These are phyloP conservation scores for Tetrahymena borealis DNA, from an alignment of 73 alveolate species.

Conservation along the genomic window DNA sequence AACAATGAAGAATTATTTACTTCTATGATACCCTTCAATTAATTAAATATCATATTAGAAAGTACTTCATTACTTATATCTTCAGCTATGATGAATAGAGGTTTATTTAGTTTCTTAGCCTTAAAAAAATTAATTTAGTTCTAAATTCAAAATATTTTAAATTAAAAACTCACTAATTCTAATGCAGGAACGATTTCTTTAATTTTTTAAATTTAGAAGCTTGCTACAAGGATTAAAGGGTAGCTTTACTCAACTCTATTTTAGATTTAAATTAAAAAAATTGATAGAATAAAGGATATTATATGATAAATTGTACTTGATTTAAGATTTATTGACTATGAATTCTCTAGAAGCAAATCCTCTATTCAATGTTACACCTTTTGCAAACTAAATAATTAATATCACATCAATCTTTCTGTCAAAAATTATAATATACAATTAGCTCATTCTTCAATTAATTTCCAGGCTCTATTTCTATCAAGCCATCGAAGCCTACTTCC, in stretches of 20 bases:
- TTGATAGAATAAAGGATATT: too few species aligned
- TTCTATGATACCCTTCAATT: slow-evolving; percentile 44
- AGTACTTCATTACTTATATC: slow-evolving; percentile 69
- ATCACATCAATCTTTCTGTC: too few species aligned
- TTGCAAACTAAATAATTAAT: not conserved
- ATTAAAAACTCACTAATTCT: slow-evolving; percentile 20
- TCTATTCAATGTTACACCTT: slow-evolving; percentile 48
- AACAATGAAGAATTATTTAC: not conserved
- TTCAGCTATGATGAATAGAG: slow-evolving; percentile 60
- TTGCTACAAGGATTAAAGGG: slow-evolving; percentile 56
- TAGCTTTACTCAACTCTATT: slow-evolving; percentile 49
- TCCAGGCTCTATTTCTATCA: not conserved
- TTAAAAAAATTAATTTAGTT: not conserved
- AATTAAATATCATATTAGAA: slow-evolving; percentile 59
- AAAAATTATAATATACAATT: not conserved
- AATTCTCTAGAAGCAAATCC: slow-evolving; percentile 55
- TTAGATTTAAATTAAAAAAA: too few species aligned
- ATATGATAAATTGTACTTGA: not conserved
- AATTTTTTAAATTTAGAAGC: slow-evolving; percentile 38
- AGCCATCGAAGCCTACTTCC: slow-evolving; percentile 1
- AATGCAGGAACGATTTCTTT: slow-evolving; percentile 49
- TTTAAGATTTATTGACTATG: not conserved
- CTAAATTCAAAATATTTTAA: not conserved
- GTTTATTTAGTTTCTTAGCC: slow-evolving; percentile 47
- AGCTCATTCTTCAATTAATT: not conserved